phyloP scores from a whole-genome alignment of 2,329 filamentous ascomycete genomes.

The Epichloe sylvatica region DNA sequence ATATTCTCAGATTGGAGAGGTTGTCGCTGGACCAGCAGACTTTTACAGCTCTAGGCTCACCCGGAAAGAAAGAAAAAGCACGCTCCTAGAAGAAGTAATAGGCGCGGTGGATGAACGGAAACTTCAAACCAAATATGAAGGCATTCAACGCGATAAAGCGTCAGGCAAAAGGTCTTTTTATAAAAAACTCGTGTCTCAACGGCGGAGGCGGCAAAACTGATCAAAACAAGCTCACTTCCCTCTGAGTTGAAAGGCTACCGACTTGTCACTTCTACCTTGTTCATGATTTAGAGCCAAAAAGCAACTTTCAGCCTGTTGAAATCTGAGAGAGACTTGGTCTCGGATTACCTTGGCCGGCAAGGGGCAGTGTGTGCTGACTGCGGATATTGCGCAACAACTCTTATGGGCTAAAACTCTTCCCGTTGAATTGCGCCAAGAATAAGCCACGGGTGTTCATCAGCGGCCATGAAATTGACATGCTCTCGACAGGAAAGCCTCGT shows the following conservation, averaged over 20 bases:
- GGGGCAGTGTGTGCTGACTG: too few species aligned
- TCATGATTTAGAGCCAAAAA: too few species aligned
- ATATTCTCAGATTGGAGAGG: conserved; percentile 77
- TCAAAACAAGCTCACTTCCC: neutral
- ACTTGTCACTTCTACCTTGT: neutral
- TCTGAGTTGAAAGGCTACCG: neutral
- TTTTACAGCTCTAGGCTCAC: conserved; percentile 68
- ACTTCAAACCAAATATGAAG: conserved; percentile 76
- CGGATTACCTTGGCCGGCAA: too few species aligned
- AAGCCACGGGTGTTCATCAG: neutral
- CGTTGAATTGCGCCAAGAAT: neutral
- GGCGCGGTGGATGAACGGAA: conserved; percentile 36
- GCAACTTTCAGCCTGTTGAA: too few species aligned
- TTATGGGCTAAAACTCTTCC: neutral
- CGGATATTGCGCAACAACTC: neutral
- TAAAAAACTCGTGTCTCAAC: conserved; percentile 51
- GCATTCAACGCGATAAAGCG: conserved; percentile 68
- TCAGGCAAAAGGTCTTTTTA: conserved; percentile 87
- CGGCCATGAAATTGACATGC: neutral
- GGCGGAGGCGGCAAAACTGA: conserved; percentile 16
- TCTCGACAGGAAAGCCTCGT: neutral
- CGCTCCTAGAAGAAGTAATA: conserved; percentile 73
- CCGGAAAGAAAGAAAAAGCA: conserved; percentile 78
- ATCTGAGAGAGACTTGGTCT: too few species aligned
- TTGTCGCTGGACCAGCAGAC: conserved; percentile 79